phyloP scores from a whole-genome alignment of 257 asterid species.

The Solanum bulbocastanum region DNA sequence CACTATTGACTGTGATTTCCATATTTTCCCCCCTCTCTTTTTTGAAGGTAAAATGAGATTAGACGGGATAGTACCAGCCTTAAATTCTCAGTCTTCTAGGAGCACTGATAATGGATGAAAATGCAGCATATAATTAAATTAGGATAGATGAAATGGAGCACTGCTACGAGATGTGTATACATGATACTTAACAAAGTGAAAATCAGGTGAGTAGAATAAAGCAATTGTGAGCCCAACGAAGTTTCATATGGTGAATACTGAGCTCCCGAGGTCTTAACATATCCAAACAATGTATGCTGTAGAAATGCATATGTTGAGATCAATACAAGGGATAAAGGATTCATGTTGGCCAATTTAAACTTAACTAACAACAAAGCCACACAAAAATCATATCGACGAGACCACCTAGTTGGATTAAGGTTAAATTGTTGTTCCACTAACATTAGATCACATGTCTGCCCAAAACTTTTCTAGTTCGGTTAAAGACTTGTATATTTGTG shows the following conservation, averaged over 20 bases:
- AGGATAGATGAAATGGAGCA: background rate
- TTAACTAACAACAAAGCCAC: background rate
- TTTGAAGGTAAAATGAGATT: background rate
- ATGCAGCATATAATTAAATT: background rate
- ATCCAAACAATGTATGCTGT: background rate
- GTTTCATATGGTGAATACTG: background rate
- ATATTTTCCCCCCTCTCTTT: background rate
- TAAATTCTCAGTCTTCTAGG: background rate
- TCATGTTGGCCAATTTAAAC: background rate
- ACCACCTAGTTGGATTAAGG: background rate
- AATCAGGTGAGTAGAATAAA: background rate
- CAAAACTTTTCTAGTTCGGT: background rate
- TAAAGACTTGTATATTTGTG: background rate
- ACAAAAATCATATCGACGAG: background rate
- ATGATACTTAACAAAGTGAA: background rate
- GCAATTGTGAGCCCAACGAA: background rate
- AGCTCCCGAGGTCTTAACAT: background rate
- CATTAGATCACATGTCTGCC: background rate
- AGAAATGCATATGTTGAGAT: background rate
- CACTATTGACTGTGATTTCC: background rate
- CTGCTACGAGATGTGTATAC: background rate
- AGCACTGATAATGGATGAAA: background rate
- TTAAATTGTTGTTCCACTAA: background rate
- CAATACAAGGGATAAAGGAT: background rate
- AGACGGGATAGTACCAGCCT: background rate